Evolutionary conservation across 306 rosid species (phyloP).

Genomic region (Inga oerstediana): DNA sequence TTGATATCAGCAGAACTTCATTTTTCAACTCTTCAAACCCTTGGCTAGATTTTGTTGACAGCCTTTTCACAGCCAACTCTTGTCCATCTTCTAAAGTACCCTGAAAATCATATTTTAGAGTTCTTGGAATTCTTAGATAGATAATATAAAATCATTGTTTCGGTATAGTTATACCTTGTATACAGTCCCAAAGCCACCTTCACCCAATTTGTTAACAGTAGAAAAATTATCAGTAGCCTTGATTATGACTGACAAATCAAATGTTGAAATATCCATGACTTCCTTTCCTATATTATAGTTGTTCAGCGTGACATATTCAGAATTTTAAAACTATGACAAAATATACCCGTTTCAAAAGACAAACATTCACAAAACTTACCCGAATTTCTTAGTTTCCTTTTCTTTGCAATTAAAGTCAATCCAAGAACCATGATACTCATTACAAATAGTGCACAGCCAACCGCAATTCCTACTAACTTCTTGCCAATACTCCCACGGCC

Average conservation of each 20-base stretch:
- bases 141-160: not conserved
- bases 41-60: conserved; percentile 47
- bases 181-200: conserved; percentile 48
- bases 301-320: not conserved
- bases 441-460: not conserved
- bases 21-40: conserved; percentile 55
- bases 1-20: conserved; percentile 36
- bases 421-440: not conserved
- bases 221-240: conserved; percentile 41
- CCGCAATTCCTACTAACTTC: not conserved
- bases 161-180: conserved; percentile 32
- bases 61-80: conserved; percentile 54
- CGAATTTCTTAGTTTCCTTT: not conserved
- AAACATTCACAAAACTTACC: not conserved
- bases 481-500: no score
- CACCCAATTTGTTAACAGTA: conserved; percentile 28
- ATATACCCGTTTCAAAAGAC: not conserved
- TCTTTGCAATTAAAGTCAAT: not conserved
- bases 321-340: not conserved
- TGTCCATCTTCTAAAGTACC: conserved; percentile 21
- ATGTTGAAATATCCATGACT: conserved; percentile 34
- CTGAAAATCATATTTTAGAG: not conserved
- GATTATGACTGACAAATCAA: conserved; percentile 19
- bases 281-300: conserved; percentile 3
- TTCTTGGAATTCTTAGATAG: not conserved